A percentile compares a stretch with the other conserved stretches of the same genome.
Evolutionary conservation across 495 filamentous ascomycete genomes (phyloP).

Genomic region (Lasiosphaeria ovina): DNA sequence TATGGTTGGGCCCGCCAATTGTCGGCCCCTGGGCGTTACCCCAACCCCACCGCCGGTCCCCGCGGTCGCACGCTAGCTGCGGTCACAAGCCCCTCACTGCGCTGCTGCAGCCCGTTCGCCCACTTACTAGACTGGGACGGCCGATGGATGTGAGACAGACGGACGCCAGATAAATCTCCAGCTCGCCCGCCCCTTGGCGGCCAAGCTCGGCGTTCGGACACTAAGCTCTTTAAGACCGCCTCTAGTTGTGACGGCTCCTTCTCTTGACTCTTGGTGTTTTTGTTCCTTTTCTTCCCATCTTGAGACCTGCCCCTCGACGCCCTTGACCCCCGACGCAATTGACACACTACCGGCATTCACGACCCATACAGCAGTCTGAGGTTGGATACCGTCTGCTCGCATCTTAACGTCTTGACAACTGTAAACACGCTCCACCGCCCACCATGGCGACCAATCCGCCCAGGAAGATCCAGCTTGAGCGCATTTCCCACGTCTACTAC

Average conservation of each 20-base stretch:
- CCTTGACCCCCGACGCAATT: no score
- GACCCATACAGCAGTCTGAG: no score
- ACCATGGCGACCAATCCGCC: conserved; percentile 29
- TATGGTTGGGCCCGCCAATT: no score
- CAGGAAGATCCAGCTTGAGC: conserved; percentile 52
- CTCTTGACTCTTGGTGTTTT: background rate
- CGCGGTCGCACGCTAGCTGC: no score
- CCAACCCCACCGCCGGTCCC: no score
- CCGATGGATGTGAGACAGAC: background rate
- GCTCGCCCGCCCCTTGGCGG: background rate
- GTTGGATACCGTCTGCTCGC: no score
- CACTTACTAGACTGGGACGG: no score
- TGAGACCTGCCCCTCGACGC: background rate
- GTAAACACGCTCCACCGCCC: background rate
- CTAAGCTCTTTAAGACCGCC: background rate
- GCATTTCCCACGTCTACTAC: conserved; percentile 58
- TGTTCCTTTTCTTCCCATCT: background rate
- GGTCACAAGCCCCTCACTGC: no score
- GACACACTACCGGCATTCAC: no score
- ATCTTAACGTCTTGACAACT: no score
- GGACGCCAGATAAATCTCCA: conserved; percentile 1
- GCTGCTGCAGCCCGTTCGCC: no score
- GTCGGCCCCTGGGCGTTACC: no score
- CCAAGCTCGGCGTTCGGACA: background rate
- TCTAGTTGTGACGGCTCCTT: background rate